Evolutionary conservation across 23 red algal genomes (phyloP), one percentile per base, ranked within the genome.

Genomic region (Gracilaria vermiculophylla): DNA sequence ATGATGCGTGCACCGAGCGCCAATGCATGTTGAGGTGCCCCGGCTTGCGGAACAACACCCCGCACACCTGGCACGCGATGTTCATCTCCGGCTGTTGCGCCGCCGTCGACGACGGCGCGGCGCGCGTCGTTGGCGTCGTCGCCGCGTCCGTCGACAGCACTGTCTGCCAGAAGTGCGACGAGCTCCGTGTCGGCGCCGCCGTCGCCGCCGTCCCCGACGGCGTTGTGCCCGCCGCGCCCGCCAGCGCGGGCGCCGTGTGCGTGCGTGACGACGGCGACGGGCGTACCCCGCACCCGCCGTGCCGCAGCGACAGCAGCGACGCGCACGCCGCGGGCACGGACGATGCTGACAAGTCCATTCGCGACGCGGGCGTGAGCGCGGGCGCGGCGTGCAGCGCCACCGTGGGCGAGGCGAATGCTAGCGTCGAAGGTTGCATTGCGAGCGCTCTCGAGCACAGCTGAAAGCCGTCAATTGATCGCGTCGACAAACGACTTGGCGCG

Each of bases 1-100:
- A 31, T 11, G 83, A 21, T 13, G 86, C 86, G 62, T 90, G 86
- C 61, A 90, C 73, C 15, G 86, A 90, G 13, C 89, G 64, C 78
- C 71, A 85, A 45, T 93, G 89, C 89, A 93, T 83, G 53, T 93
- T 93, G 25, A 93, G 79, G 43, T 93, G 89, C 5, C 89, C 89
- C 79, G 78, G 89, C 54, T 83, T 93, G 51, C 89, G 89, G 55
- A 83, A 93, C 20, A 79, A 64, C 49, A 78, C 77, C 65, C 89
- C 89, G 57, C 89, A 93, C 49, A 85, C 39, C 33, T 49, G 45
- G 39, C 89, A 93, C 53, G 89, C 40, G 75, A 90, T 90, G 71
- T 90, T 90, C 86, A 90, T 90, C 56, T 57, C 48, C 15, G 64
- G 33, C 64, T 39, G 33, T 17, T 19, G 33, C 7, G 14, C 5